Evolutionary conservation across 257 asterid genomes (phyloP).

Genomic region (Ballota nigra): DNA sequence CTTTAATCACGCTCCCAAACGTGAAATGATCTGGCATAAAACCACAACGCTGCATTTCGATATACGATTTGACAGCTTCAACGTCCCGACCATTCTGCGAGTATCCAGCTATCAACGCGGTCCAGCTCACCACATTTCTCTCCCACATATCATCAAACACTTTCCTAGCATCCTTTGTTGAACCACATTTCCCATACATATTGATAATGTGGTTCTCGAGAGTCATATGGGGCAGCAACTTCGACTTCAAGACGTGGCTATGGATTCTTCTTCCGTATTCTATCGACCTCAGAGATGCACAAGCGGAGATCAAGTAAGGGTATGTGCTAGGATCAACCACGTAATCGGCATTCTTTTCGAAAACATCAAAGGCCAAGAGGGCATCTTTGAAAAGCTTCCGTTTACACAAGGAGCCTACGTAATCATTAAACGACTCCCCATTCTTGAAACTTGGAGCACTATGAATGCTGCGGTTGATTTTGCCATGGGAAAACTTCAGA

Average conservation of each 20-base stretch:
- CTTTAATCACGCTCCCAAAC: constrained; percentile 63
- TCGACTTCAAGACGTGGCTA: constrained; percentile 40
- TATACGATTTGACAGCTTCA: constrained; percentile 54
- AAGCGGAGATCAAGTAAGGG: constrained; percentile 48
- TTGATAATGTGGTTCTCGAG: constrained; percentile 69
- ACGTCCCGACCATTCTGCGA: constrained; percentile 47
- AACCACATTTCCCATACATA: constrained; percentile 80
- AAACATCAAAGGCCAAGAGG: constrained; percentile 43
- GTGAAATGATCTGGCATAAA: constrained; percentile 62
- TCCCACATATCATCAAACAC: constrained; percentile 62
- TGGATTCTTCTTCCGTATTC: constrained; percentile 52
- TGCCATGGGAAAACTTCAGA: constrained; percentile 17
- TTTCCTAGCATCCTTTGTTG: constrained; percentile 48
- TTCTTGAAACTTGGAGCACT: constrained; percentile 24
- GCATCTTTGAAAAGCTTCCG: constrained; percentile 53
- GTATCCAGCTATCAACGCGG: constrained; percentile 63
- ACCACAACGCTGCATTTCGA: constrained; percentile 50
- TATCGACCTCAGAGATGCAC: constrained; percentile 53
- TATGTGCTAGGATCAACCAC: constrained; percentile 49
- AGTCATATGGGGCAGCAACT: constrained; percentile 48
- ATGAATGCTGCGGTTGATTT: constrained; percentile 25
- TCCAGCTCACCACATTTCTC: constrained; percentile 73
- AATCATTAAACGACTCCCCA: constrained; percentile 40
- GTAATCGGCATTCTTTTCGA: constrained; percentile 33
- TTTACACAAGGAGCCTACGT: constrained; percentile 54